Percentiles rank a stretch among this genome's conserved stretches.
phyloP scores from a whole-genome alignment of 1,284 basidiomycete genomes.

The Takashimella koratensis region DNA sequence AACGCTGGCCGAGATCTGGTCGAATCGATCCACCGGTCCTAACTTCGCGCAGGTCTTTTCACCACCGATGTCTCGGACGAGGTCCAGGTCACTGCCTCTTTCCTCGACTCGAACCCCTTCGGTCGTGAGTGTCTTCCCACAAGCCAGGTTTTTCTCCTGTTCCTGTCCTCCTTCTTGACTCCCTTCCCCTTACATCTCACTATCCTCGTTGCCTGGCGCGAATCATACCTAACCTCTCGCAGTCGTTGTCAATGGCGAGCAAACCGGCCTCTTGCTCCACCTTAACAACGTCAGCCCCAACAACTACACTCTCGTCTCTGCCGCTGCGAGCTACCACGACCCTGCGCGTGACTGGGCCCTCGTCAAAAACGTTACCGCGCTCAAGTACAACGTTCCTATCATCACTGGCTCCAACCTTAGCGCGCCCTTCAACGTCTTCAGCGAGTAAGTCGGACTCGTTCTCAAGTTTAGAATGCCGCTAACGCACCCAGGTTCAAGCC shows the following conservation, averaged over 20 bases:
- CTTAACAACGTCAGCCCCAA: slow-evolving; percentile 72
- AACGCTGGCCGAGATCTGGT: too few relatives aligned
- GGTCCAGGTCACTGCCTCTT: slow-evolving; percentile 62
- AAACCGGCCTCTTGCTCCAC: slow-evolving; percentile 63
- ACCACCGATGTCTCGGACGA: slow-evolving; percentile 42
- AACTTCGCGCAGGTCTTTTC: slow-evolving; percentile 31
- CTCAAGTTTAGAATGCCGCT: not conserved
- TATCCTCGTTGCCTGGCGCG: slow-evolving; percentile 1
- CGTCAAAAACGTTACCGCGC: slow-evolving; percentile 59
- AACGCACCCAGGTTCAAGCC: slow-evolving; percentile 53
- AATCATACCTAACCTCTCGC: slow-evolving; percentile 8
- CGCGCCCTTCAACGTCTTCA: slow-evolving; percentile 72
- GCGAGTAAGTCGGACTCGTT: slow-evolving; percentile 62
- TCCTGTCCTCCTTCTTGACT: not conserved
- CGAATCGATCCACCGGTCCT: too few relatives aligned
- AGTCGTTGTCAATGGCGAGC: slow-evolving; percentile 85
- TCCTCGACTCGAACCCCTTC: slow-evolving; percentile 73
- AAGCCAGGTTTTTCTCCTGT: too few relatives aligned
- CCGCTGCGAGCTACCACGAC: slow-evolving; percentile 69
- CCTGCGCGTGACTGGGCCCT: slow-evolving; percentile 63
- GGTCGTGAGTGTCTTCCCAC: slow-evolving; percentile 61
- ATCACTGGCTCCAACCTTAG: slow-evolving; percentile 63
- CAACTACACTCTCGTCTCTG: slow-evolving; percentile 68
- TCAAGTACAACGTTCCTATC: slow-evolving; percentile 61
- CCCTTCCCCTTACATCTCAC: not conserved